phyloP scores from a whole-genome alignment of 306 rosid species.

The Clitoria ternatea region DNA sequence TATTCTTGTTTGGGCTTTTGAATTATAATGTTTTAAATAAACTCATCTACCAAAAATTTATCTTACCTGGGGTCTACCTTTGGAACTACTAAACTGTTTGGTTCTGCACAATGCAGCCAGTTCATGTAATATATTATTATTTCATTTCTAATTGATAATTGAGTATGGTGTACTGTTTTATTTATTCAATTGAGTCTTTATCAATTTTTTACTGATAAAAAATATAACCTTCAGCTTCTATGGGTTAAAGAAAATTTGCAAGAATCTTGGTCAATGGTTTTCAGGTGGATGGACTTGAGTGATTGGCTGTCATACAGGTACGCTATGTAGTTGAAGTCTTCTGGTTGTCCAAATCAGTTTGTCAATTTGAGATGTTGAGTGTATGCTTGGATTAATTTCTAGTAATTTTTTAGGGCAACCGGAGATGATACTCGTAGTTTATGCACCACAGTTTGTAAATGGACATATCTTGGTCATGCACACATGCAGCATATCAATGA shows the following conservation, averaged over 20 bases:
- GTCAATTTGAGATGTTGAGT: slow-evolving; percentile 22
- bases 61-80: not conserved
- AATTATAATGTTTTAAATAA: slow-evolving; percentile 10
- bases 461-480: slow-evolving; percentile 99
- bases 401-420: slow-evolving; percentile 65
- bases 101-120: not conserved
- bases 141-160: not conserved
- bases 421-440: slow-evolving; percentile 96
- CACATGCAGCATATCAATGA: slow-evolving; percentile 77
- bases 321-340: slow-evolving; percentile 16
- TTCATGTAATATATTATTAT: not conserved
- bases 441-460: slow-evolving; percentile 95
- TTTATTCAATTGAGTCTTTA: slow-evolving; percentile 5
- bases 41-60: not conserved
- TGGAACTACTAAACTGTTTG: slow-evolving; percentile 6
- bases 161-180: slow-evolving; percentile 1
- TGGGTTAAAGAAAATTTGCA: slow-evolving; percentile 97
- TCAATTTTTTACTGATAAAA: slow-evolving; percentile 20
- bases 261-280: slow-evolving; percentile 93
- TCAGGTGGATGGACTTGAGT: slow-evolving; percentile 99
- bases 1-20: slow-evolving; percentile 16
- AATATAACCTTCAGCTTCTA: slow-evolving; percentile 64
- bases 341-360: slow-evolving; percentile 16
- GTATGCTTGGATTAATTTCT: slow-evolving; percentile 20
- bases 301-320: slow-evolving; percentile 99